These are phyloP conservation scores for Violaceomyces palustris DNA, from an alignment of 1,284 basidiomycete genomes.

Conservation along the genomic window DNA sequence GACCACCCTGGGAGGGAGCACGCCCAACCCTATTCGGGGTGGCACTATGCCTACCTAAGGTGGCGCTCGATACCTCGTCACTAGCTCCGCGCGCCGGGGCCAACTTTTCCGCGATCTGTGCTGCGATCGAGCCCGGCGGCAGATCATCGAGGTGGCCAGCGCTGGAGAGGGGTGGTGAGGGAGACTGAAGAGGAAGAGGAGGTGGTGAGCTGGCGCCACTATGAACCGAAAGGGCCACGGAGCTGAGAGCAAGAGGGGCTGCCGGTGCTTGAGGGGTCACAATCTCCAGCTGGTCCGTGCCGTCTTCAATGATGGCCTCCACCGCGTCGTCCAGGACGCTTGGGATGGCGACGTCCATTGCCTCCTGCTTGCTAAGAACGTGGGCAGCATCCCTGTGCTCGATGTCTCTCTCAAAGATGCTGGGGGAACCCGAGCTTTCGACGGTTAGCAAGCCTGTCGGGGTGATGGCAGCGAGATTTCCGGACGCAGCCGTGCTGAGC, in stretches of 20 bases:
- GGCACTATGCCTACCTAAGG: too few species aligned
- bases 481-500: background rate
- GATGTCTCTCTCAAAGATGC: slow-evolving; percentile 50
- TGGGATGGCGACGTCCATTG: slow-evolving; percentile 48
- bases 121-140: slow-evolving; percentile 40
- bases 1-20: too few species aligned
- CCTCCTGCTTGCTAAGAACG: slow-evolving; percentile 41
- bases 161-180: slow-evolving; percentile 28
- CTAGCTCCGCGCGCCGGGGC: too few species aligned
- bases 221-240: slow-evolving; percentile 34
- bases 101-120: slow-evolving; percentile 40
- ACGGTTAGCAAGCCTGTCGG: background rate
- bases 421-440: slow-evolving; percentile 18
- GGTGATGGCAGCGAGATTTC: background rate
- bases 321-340: slow-evolving; percentile 48
- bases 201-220: slow-evolving; percentile 23
- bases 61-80: too few species aligned
- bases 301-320: slow-evolving; percentile 44
- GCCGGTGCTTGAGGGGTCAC: slow-evolving; percentile 37
- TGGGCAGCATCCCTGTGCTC: slow-evolving; percentile 44
- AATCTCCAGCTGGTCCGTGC: slow-evolving; percentile 40
- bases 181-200: slow-evolving; percentile 9
- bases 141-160: slow-evolving; percentile 30
- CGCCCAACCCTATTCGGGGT: too few species aligned
- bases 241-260: slow-evolving; percentile 30